Base-by-base conservation (phyloP, 1,284 basidiomycete genomes). In the Moesziomyces sp. region DNA sequence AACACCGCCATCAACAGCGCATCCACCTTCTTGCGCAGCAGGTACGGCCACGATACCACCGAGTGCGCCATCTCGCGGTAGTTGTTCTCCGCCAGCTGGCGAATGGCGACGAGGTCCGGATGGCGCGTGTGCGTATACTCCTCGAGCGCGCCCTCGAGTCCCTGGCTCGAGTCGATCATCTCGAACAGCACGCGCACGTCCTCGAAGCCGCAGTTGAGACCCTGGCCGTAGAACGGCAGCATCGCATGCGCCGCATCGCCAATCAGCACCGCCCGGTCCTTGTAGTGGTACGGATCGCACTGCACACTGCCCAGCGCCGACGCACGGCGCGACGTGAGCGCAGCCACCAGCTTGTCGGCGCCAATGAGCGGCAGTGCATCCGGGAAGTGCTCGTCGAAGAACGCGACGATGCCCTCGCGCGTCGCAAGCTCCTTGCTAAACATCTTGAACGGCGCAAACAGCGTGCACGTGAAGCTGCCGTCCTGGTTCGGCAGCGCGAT, bases 151-250 rank as follows among this genome's bases (percentile, higher is more conserved):
- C 84, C 84, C 71, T 87, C 88, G 65, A 98, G 87, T 69, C 85
- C 86, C 70, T 44, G 23, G 24, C 55, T 21, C 19, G 33, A 21
- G 61, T 90, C 89, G 74, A 98, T 87, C 58, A 94, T 86, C 33
- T 90, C 88, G 62, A 90, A 89, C 72, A 99, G 88, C 50, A 98
- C 90, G 68, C 96, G 90, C 64, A 99, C 94, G 85, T 99, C 96
- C 86, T 99, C 96, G 58, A 99, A 88, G 11, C 96, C 96, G 83
- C 95, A 97, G 84, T 99, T 99, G 76, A 99, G 88, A 19, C 96
- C 96, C 87, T 99, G 96, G 23, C 85, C 96, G 85, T 96, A 99
- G 86, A 99, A 99, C 51, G 96, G 96, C 24, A 95, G 93, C 94
- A 97, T 97, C 45, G 93, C 92, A 85, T 99, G 96, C 7, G 94